Evolutionary conservation across 2,329 filamentous ascomycete species (phyloP).

Genomic region (Cladosporium cucumerinum): DNA sequence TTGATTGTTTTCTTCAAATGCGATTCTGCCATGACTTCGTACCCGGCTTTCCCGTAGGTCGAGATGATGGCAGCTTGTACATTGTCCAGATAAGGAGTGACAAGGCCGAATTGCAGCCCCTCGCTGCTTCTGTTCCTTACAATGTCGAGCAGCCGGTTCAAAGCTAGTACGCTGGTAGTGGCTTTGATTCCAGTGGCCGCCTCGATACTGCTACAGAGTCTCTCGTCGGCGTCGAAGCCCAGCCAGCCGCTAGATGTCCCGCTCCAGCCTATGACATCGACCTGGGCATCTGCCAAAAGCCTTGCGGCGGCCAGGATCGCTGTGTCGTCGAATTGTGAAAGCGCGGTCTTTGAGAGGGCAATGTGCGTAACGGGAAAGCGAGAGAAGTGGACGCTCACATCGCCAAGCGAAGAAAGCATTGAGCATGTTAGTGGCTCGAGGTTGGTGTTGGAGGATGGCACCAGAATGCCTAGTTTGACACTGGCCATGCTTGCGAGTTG

Average conservation of each 20-base stretch:
- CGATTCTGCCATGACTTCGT: constrained; percentile 34
- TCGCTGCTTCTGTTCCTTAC: constrained; percentile 21
- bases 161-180: constrained; percentile 42
- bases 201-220: constrained; percentile 39
- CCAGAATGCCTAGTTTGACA: constrained; percentile 39
- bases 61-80: constrained; percentile 39
- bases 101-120: constrained; percentile 34
- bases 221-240: constrained; percentile 33
- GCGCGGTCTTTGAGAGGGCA: constrained; percentile 33
- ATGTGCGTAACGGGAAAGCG: constrained; percentile 44
- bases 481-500: background rate
- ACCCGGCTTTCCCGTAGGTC: constrained; percentile 36
- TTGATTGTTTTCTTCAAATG: constrained; percentile 40
- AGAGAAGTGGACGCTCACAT: constrained; percentile 43
- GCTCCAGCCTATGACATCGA: constrained; percentile 33
- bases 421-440: constrained; percentile 43
- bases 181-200: constrained; percentile 38
- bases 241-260: constrained; percentile 31
- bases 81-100: constrained; percentile 44
- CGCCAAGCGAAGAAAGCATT: constrained; percentile 34
- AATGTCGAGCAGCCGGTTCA: constrained; percentile 37
- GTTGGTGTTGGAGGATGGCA: constrained; percentile 46
- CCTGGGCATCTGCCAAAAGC: constrained; percentile 31
- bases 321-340: constrained; percentile 35
- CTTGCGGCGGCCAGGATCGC: constrained; percentile 30